Evolutionary conservation across 345 rosid species (phyloP).

Genomic region (Carallia brachiata): DNA sequence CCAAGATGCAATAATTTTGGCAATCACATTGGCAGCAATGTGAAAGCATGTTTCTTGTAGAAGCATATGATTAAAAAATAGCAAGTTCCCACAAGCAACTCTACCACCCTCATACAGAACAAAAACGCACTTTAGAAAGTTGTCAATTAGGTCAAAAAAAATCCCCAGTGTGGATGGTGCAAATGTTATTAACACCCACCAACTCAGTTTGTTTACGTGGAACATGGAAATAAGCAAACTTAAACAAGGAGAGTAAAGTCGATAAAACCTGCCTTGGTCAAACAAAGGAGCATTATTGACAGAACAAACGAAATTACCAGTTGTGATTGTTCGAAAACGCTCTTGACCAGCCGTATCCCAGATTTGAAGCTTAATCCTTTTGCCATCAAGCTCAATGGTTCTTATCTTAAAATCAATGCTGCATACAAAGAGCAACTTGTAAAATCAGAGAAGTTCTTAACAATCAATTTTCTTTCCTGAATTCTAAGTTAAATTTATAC

Average conservation of each 20-base stretch:
- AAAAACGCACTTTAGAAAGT: background rate
- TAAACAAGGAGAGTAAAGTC: background rate
- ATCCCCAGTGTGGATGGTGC: slow-evolving; percentile 2
- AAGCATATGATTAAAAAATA: background rate
- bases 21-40: background rate
- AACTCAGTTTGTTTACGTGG: background rate
- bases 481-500: background rate
- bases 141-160: background rate
- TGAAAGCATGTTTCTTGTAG: background rate
- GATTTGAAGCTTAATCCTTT: slow-evolving; percentile 88
- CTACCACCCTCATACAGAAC: too few species aligned
- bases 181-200: background rate
- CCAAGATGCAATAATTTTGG: background rate
- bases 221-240: background rate
- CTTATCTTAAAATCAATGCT: slow-evolving; percentile 97
- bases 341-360: slow-evolving; percentile 99
- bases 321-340: slow-evolving; percentile 87
- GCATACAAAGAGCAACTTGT: slow-evolving; percentile 12
- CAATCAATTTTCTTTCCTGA: background rate
- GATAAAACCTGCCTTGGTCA: background rate
- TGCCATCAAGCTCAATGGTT: slow-evolving; percentile 93
- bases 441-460: slow-evolving; percentile 6
- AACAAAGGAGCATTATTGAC: background rate
- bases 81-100: background rate
- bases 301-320: slow-evolving; percentile 49